Percentiles rank a stretch among this genome's conserved stretches.
Conservation (phyloP, 2,329 filamentous ascomycete genomes). For the Orbilia brochopaga region DNA sequence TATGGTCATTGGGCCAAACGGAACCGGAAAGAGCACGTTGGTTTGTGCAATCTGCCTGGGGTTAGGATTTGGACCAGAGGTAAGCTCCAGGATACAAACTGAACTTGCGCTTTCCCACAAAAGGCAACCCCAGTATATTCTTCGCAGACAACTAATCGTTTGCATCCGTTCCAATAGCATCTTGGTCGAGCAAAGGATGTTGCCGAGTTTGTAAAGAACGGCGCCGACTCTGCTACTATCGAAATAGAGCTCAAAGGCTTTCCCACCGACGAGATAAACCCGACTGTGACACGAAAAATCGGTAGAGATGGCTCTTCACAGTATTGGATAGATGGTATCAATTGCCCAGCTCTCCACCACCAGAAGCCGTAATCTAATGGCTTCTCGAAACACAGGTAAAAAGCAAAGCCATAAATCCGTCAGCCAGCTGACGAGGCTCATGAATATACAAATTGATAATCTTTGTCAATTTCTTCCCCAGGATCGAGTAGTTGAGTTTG, state of each 20-base stretch:
- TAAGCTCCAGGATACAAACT: conserved; percentile 55
- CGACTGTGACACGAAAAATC: conserved; percentile 76
- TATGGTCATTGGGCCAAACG: conserved; percentile 99
- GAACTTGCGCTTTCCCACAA: neutral
- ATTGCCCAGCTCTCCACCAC: conserved; percentile 58
- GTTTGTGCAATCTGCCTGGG: conserved; percentile 96
- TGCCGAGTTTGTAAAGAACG: conserved; percentile 92
- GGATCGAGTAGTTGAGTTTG: conserved; percentile 93
- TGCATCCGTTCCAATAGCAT: conserved; percentile 61
- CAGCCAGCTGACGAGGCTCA: conserved; percentile 67
- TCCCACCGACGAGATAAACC: conserved; percentile 68
- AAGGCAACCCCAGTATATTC: conserved; percentile 11
- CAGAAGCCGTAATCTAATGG: neutral
- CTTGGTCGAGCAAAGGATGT: conserved; percentile 84
- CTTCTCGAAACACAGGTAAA: conserved; percentile 13
- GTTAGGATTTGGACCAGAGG: conserved; percentile 77
- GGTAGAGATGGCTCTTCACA: conserved; percentile 79
- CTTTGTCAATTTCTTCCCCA: conserved; percentile 96
- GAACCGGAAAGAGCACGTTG: conserved; percentile 94
- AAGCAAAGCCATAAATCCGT: conserved; percentile 22
- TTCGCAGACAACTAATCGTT: conserved; percentile 13
- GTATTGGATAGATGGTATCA: conserved; percentile 77
- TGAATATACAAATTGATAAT: conserved; percentile 96
- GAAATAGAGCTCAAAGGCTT: conserved; percentile 85
- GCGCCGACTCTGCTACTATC: conserved; percentile 75